Conservation (phyloP, 2,329 filamentous ascomycete genomes). For the Orbilia javanica region DNA sequence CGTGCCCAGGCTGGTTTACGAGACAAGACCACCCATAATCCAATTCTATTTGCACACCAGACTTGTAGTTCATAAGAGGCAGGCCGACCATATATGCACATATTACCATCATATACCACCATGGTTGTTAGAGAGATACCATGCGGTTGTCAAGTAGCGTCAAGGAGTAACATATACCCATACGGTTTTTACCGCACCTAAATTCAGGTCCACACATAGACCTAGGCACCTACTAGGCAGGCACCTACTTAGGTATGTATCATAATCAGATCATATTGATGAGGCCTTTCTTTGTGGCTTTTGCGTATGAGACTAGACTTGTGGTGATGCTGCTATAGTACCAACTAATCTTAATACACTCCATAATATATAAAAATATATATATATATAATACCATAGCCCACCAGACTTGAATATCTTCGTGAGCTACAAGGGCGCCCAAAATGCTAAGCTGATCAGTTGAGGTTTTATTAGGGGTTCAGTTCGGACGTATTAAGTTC, state of each 20-base stretch:
- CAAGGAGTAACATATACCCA: background rate
- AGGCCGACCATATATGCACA: background rate
- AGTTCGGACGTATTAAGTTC: conserved; percentile 1
- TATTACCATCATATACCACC: background rate
- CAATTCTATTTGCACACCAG: background rate
- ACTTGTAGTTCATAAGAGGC: background rate
- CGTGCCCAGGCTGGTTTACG: too few relatives aligned
- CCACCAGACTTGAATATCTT: background rate
- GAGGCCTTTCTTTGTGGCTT: background rate
- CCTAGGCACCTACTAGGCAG: background rate
- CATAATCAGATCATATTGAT: conserved; percentile 10
- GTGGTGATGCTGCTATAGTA: conserved; percentile 1
- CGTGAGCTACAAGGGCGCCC: conserved; percentile 2
- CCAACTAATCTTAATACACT: background rate
- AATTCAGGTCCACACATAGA: background rate
- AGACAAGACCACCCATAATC: conserved; percentile 1
- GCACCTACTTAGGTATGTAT: conserved; percentile 1
- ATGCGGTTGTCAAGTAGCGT: background rate
- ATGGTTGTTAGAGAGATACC: background rate
- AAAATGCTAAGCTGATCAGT: conserved; percentile 7
- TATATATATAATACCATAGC: conserved; percentile 6
- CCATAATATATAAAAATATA: conserved; percentile 7
- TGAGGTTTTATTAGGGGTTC: conserved; percentile 3
- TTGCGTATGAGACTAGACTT: conserved; percentile 7
- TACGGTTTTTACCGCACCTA: background rate